phyloP scores from a whole-genome alignment of 2,329 filamentous ascomycete species.

The Cercospora sp. region DNA sequence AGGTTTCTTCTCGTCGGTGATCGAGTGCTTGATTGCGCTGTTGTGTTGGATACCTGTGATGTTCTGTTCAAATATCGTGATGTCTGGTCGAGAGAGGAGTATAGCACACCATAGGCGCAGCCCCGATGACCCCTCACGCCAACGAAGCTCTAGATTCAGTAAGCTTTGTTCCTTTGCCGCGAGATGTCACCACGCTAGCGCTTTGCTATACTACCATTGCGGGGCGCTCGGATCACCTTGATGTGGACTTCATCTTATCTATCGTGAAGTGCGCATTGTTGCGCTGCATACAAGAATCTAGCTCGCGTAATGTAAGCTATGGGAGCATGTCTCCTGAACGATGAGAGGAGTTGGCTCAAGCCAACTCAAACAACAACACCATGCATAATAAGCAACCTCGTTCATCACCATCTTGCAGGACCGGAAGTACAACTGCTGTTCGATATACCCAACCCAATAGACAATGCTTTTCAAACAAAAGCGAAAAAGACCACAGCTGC shows the following conservation, averaged over 20 bases:
- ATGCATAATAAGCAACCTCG: neutral
- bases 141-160: neutral
- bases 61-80: no score
- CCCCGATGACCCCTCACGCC: neutral
- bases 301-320: slow-evolving; percentile 9
- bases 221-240: neutral
- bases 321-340: slow-evolving; percentile 9
- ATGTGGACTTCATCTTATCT: neutral
- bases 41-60: no score
- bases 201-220: neutral
- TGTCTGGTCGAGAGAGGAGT: neutral
- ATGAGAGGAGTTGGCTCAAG: slow-evolving; percentile 6
- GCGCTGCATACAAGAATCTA: neutral
- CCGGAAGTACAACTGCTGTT: neutral
- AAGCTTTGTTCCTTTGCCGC: slow-evolving; percentile 3
- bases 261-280: neutral
- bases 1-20: no score
- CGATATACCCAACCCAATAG: neutral
- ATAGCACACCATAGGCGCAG: neutral
- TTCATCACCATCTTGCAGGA: neutral
- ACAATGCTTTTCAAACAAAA: neutral
- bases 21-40: no score
- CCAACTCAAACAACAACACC: slow-evolving; percentile 10
- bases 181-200: neutral
- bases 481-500: neutral